Evolutionary conservation across 1,284 basidiomycete species (phyloP), one percentile per base, ranked within the genome.

Genomic region (Tilletia caries): DNA sequence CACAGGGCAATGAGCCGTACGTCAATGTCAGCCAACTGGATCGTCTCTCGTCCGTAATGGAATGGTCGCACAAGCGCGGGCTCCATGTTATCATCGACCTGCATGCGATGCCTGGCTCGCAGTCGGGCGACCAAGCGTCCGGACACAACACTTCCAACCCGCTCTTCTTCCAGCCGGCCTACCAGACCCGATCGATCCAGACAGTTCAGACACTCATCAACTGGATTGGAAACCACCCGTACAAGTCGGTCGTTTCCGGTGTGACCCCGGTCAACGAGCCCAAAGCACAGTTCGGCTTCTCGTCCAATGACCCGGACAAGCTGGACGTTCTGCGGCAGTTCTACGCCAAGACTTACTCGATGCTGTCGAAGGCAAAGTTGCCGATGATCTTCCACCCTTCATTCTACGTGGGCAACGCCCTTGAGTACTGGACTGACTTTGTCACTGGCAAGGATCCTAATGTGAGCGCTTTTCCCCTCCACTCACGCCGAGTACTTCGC

Each of bases 101-200:
- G 44, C 85, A 85, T 75, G 84, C 83, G 37, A 76, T 85, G 68
- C 85, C 85, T 13, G 85, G 85, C 50, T 82, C 80, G n/a, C 85
- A 85, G 73, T 81, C 79, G 66, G 79, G 79, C 48, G 80, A 82
- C 69, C 80, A 82, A 71, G 79, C 79, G 13, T 77, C 74, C 10
- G 80, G 80, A 4, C 78, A 74, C 78, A 81, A 80, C 74, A 76
- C 75, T 52, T 74, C 78, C 67, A 71, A 70, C 67, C 67, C 72
- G 34, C 46, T 68, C 54, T 82, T 78, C 77, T 82, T 71, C 68
- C 25, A 13, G 1, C 66, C 71, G 58, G n/a, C 60, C 65, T 76
- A 81, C 70, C 75, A 78, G 66, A 69, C 70, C 3, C 73, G 71
- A 33, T 81, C 79, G 50, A 70, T 76, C 33, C 64, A 72, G n/a